phyloP scores from a whole-genome alignment of 331 rosid species.

The Phaseolus coccineus region DNA sequence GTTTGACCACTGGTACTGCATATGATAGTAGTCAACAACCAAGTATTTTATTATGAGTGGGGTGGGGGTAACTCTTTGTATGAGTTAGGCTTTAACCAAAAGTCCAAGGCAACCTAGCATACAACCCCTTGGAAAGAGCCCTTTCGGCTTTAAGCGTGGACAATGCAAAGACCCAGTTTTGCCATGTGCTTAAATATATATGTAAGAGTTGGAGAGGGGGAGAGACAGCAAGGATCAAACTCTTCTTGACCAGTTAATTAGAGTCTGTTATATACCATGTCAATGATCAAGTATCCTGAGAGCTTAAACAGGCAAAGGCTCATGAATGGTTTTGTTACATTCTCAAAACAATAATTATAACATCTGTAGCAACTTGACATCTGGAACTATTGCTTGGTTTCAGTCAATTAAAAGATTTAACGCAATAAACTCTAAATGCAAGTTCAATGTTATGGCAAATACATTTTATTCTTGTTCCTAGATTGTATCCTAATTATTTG shows the following conservation, averaged over 20 bases:
- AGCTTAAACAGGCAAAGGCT: background rate
- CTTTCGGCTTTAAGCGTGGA: background rate
- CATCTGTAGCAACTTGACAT: background rate
- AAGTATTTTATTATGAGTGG: background rate
- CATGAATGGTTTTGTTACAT: conserved; percentile 7
- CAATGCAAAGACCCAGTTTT: background rate
- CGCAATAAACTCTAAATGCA: conserved; percentile 14
- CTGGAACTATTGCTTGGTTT: conserved; percentile 5
- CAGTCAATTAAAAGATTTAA: conserved; percentile 19
- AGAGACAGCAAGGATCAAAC: background rate
- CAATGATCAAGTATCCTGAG: conserved; percentile 8
- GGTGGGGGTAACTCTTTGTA: background rate
- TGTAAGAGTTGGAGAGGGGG: background rate
- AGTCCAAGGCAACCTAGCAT: background rate
- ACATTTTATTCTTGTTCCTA: conserved; percentile 10
- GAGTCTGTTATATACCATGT: background rate
- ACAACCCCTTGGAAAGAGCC: background rate
- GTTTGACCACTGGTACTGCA: conserved; percentile 10
- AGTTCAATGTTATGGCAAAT: conserved; percentile 20
- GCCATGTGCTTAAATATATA: background rate
- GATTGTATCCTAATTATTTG: conserved; percentile 25
- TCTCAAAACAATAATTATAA: background rate
- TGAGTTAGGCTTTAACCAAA: background rate
- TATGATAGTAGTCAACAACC: background rate
- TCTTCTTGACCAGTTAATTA: background rate